A percentile compares a stretch with the other conserved stretches of the same genome.
phyloP scores from a whole-genome alignment of 176 grass and related monocot species.

The Typha latifolia region DNA sequence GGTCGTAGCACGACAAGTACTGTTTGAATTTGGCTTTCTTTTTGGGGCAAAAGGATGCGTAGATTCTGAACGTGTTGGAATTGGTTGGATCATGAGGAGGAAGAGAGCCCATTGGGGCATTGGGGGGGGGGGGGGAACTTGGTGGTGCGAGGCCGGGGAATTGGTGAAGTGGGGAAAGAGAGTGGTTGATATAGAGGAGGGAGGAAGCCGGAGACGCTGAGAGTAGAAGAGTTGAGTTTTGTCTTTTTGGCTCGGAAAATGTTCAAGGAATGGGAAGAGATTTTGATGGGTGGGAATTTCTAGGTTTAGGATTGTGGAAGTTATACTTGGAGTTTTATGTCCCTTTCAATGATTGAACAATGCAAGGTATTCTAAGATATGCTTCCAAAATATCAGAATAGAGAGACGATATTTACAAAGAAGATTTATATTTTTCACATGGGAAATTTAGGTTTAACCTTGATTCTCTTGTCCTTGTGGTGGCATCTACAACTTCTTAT shows the following conservation, averaged over 20 bases:
- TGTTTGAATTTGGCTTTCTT: slow-evolving; percentile 7
- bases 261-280: background rate
- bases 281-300: background rate
- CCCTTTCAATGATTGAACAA: no score
- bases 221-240: background rate
- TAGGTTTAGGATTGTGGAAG: background rate
- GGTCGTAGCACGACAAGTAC: slow-evolving; percentile 49
- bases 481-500: no score
- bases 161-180: background rate
- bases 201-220: background rate
- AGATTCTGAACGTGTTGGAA: slow-evolving; percentile 25
- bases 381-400: no score
- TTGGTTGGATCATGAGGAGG: background rate
- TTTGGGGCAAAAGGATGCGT: slow-evolving; percentile 32
- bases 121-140: no score
- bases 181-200: background rate
- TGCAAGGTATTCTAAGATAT: no score
- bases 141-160: background rate
- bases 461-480: no score
- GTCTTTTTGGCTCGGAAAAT: background rate
- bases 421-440: no score
- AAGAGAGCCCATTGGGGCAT: background rate
- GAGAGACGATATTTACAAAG: no score
- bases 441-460: no score
- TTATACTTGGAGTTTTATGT: no score